Base-by-base conservation (phyloP, 2,329 filamentous ascomycete species). In the Pezicula rhizophila region DNA sequence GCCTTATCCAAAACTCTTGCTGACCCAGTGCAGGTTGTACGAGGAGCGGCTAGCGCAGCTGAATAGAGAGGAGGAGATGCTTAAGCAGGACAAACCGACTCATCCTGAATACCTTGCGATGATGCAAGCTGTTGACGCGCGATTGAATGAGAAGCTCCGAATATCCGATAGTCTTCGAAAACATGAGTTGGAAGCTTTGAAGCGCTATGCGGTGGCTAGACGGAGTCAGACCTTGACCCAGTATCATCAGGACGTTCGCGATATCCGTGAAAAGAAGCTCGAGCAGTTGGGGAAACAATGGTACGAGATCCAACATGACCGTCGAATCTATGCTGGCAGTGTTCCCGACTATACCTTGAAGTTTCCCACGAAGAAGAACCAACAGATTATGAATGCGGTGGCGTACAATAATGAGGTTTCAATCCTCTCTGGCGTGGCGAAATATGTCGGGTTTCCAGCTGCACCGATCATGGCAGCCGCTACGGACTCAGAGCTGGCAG, bases 361-460 rank as follows among this genome's bases (percentile, higher is more conserved):
- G 47, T 95, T 95, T 63, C 87, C 89, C 7, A 80, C 84, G 45
- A 84, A 85, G 54, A 81, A 84, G 52, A 79, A 84, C 25, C 85
- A 91, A 60, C 88, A 92, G 61, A 79, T 95, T 52, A 78, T 82
- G 53, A 87, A 96, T 54, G 91, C 95, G 58, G 79, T 90, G 44
- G 87, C 91, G 42, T 97, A 97, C 71, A 97, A 96, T 66, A 87
- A 86, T 56, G 93, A 99, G 66, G 91, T 99, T 4, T 95, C 91
- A 0, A 82, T 96, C 25, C 72, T 99, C 49, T 85, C 91, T 5
- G 92, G 92, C 34, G 77, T 97, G 45, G 91, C 92, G 33, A 97
- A 96, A 69, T 91, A 96, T 65, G 84, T 95, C 61, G 93, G 93
- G 20, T 99, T 99, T 69, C 93, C 93, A 33, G 91, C 92, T 28